Base-by-base conservation (phyloP, 768 basidiomycete species). In the Lactarius quietus region DNA sequence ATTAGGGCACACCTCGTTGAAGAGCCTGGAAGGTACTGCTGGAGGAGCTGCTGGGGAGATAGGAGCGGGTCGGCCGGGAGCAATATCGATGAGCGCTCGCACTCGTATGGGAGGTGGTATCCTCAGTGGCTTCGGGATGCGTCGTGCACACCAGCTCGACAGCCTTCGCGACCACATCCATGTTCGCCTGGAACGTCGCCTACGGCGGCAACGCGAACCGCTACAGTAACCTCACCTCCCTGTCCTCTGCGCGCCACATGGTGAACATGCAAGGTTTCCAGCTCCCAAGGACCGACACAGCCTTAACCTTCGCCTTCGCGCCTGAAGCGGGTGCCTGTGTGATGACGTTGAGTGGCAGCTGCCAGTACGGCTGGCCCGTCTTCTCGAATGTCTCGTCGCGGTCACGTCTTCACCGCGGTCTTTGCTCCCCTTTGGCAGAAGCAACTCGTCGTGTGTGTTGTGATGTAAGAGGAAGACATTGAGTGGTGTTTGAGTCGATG, bases 381-480 rank as follows among this genome's bases (percentile, higher is more conserved):
- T 88, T 86, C 70, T 86, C 88, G 70, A 78, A 85, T 0, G 86
- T 85, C 74, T 89, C 87, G 20, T 77, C 2, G 62, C 68, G 61
- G 83, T 80, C 20, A 85, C 74, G 7, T 76, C 74, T 73, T 88
- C 87, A 1, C 81, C 81, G 26, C 77, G 71, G 70, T 87, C 84
- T 70, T 87, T 87, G 36, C 85, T 79, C 6, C 86, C 87, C 67
- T 87, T 88, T 36, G 87, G 84, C 17, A 87, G 80, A 6, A 85
- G 69, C 69, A 73, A 78, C 53, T 77, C 74, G 29, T 72, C 55
- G 33, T 73, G 71, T 2, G 62, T 64, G 38, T 60, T 66, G 45
- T 76, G 72, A 56, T 68, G 70, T 10, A 78, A 64, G n/a, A 75
- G 69, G 63, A 76, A 76, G 38, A 77, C 67, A 55, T 74, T 53